These are phyloP conservation scores for Kalanchoe fedtschenkoi DNA, from an alignment of 164 flowering plant genomes.

Conservation along the genomic window DNA sequence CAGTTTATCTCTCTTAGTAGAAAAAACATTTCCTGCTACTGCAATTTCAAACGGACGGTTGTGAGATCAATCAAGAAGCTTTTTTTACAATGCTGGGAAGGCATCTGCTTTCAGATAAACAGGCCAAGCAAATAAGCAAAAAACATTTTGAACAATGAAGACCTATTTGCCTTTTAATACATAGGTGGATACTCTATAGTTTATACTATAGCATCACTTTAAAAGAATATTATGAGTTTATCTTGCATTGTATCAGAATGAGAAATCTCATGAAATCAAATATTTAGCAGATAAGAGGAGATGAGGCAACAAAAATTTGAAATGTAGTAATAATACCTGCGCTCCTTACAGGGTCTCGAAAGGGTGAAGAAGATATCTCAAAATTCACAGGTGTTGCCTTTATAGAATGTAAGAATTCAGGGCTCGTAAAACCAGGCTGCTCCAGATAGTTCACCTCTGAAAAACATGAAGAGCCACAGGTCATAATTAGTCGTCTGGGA, in stretches of 20 bases:
- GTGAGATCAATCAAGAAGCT: neutral
- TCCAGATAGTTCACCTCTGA: conserved; percentile 16
- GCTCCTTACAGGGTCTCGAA: conserved; percentile 16
- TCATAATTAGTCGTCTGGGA: neutral
- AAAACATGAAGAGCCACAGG: neutral
- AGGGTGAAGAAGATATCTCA: conserved; percentile 14
- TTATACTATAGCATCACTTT: no score
- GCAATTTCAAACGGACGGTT: neutral
- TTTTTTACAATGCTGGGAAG: neutral
- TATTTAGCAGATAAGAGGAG: neutral
- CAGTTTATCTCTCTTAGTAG: conserved; percentile 1
- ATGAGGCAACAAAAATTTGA: neutral
- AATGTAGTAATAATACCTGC: conserved; percentile 16
- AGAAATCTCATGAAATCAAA: neutral
- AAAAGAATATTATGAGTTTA: no score
- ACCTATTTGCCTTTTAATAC: neutral
- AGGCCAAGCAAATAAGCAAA: neutral
- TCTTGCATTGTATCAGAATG: neutral
- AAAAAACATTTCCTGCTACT: neutral
- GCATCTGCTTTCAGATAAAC: neutral
- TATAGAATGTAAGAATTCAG: conserved; percentile 11
- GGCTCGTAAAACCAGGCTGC: conserved; percentile 10
- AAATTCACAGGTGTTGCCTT: conserved; percentile 19
- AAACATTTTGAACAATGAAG: neutral
- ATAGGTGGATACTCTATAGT: neutral